A percentile compares a stretch with the other conserved stretches of the same genome.
Conservation (phyloP, 805 yeast genomes). For the Pichia sporocuriosa region DNA sequence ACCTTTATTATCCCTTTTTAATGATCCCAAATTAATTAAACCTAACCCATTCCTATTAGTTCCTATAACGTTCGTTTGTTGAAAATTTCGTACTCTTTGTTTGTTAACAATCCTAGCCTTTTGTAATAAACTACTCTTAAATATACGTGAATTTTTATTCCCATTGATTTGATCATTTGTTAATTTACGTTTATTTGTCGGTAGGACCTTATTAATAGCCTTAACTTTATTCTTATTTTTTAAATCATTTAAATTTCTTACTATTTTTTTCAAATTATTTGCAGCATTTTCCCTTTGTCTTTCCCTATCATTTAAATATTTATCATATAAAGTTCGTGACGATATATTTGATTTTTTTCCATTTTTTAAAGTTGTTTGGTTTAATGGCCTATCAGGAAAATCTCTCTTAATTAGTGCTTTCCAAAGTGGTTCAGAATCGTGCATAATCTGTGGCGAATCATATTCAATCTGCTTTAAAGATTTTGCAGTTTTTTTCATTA, state of each 20-base stretch:
- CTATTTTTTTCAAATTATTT: slow-evolving; percentile 36
- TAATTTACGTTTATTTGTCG: slow-evolving; percentile 12
- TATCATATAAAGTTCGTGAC: slow-evolving; percentile 33
- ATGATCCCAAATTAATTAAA: no score
- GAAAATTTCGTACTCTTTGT: slow-evolving; percentile 12
- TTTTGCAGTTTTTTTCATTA: slow-evolving; percentile 38
- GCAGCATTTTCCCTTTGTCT: slow-evolving; percentile 38
- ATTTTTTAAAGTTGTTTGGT: slow-evolving; percentile 12
- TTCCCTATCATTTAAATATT: slow-evolving; percentile 37
- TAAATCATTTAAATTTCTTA: slow-evolving; percentile 32
- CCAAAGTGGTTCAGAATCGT: slow-evolving; percentile 43
- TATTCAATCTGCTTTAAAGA: slow-evolving; percentile 37
- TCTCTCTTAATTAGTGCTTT: slow-evolving; percentile 37
- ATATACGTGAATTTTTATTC: slow-evolving; percentile 8
- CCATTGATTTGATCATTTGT: not conserved
- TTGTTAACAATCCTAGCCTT: slow-evolving; percentile 27
- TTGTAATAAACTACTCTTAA: slow-evolving; percentile 26
- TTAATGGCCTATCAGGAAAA: slow-evolving; percentile 39
- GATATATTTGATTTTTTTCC: slow-evolving; percentile 26
- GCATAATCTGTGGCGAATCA: slow-evolving; percentile 36
- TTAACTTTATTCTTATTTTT: slow-evolving; percentile 38
- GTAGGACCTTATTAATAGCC: slow-evolving; percentile 24
- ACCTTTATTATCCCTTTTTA: no score
- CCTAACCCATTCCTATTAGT: no score
- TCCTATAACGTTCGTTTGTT: no score